Evolutionary conservation across 129 eudicot genomes (phyloP).

Genomic region (Cynara cardunculus): DNA sequence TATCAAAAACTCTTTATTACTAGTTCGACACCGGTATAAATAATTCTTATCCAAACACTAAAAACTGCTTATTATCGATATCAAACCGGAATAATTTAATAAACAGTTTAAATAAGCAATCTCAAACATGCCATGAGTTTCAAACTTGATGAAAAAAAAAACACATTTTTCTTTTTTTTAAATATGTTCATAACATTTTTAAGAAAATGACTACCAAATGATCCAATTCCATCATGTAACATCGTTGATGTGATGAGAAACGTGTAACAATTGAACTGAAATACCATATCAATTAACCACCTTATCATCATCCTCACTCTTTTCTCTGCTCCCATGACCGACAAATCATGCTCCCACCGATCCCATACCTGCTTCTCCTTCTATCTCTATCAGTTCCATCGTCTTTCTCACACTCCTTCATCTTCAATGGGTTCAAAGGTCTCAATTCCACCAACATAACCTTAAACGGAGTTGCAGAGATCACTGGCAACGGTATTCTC

Average conservation of each 20-base stretch:
- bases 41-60: no score
- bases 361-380: not conserved
- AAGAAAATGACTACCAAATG: no score
- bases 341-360: not conserved
- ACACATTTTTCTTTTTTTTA: no score
- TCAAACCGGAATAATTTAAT: no score
- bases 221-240: no score
- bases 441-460: conserved; percentile 30
- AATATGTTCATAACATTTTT: no score
- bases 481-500: conserved; percentile 34
- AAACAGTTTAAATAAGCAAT: no score
- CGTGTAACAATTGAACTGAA: conserved; percentile 17
- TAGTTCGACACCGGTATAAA: no score
- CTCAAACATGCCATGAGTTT: no score
- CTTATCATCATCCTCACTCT: not conserved
- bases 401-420: conserved; percentile 38
- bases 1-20: no score
- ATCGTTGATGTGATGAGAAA: conserved; percentile 3
- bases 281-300: not conserved
- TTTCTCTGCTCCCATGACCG: conserved; percentile 17
- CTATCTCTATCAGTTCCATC: conserved; percentile 18
- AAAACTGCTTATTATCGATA: no score
- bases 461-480: conserved; percentile 33
- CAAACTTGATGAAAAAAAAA: no score
- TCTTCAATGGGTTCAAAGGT: conserved; percentile 36